These are phyloP conservation scores for Trichoderma atroviride DNA, from an alignment of 2,329 filamentous ascomycete species.

Conservation along the genomic window DNA sequence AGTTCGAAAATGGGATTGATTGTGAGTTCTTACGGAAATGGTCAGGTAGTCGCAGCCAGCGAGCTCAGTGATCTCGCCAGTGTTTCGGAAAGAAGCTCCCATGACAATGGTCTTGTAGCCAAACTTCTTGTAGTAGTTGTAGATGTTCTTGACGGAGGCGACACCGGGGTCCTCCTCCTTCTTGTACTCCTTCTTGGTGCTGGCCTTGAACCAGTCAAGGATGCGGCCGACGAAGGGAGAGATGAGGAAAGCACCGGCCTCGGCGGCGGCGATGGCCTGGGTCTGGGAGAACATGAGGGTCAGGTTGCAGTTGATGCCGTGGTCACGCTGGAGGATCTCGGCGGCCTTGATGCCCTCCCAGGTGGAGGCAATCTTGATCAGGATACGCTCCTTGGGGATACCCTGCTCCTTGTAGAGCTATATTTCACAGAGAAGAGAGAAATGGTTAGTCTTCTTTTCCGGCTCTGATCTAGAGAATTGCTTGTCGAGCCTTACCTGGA, in stretches of 20 bases:
- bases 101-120: constrained; percentile 99
- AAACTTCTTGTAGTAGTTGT: constrained; percentile 99
- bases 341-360: constrained; percentile 99
- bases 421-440: not conserved
- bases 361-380: constrained; percentile 99
- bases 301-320: constrained; percentile 97
- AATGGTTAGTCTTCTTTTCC: constrained; percentile 22
- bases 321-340: constrained; percentile 91
- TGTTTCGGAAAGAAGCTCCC: constrained; percentile 97
- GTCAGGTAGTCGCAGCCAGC: constrained; percentile 99
- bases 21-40: constrained; percentile 70
- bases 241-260: constrained; percentile 96
- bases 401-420: constrained; percentile 94
- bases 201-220: constrained; percentile 98
- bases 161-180: constrained; percentile 95
- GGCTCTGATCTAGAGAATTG: not conserved
- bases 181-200: constrained; percentile 89
- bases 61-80: constrained; percentile 95
- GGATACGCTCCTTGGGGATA: constrained; percentile 87
- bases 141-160: constrained; percentile 89
- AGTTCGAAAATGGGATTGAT: not conserved
- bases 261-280: constrained; percentile 94
- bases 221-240: constrained; percentile 99
- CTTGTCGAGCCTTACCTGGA: constrained; percentile 66
- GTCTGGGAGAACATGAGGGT: constrained; percentile 97